These are phyloP conservation scores for Entomortierella beljakovae DNA, from an alignment of 192 early-diverging fungal genomes.

Conservation along the genomic window DNA sequence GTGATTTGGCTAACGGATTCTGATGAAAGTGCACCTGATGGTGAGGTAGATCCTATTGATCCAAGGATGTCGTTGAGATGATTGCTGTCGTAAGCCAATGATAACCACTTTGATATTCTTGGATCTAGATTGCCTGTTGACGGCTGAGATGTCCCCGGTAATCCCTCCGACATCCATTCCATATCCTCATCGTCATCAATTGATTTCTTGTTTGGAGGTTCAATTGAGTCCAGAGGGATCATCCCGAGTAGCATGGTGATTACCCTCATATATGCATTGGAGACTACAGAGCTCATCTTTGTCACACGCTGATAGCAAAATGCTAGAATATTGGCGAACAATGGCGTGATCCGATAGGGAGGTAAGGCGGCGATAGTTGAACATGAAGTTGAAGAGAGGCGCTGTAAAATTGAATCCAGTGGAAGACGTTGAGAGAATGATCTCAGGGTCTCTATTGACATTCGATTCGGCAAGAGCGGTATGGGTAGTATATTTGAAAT, in stretches of 20 bases:
- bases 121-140: conserved; percentile 28
- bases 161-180: conserved; percentile 17
- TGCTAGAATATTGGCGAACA: conserved; percentile 30
- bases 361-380: conserved; percentile 59
- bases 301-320: conserved; percentile 25
- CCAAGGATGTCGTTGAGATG: conserved; percentile 55
- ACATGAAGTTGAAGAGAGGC: conserved; percentile 50
- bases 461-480: conserved; percentile 56
- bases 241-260: conserved; percentile 45
- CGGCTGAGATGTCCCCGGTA: conserved; percentile 6
- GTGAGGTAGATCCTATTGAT: conserved; percentile 20
- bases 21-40: conserved; percentile 11
- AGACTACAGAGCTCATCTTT: conserved; percentile 22
- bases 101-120: conserved; percentile 56
- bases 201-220: conserved; percentile 12
- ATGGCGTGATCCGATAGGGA: conserved; percentile 12
- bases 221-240: conserved; percentile 37
- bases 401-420: conserved; percentile 52
- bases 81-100: conserved; percentile 42
- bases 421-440: conserved; percentile 52
- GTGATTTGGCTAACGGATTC: conserved; percentile 49
- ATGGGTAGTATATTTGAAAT: conserved; percentile 64
- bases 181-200: conserved; percentile 58
- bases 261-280: conserved; percentile 49
- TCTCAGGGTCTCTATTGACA: conserved; percentile 55